Conservation (phyloP, 495 filamentous ascomycete genomes). For the Xanthoparmelia taractica region DNA sequence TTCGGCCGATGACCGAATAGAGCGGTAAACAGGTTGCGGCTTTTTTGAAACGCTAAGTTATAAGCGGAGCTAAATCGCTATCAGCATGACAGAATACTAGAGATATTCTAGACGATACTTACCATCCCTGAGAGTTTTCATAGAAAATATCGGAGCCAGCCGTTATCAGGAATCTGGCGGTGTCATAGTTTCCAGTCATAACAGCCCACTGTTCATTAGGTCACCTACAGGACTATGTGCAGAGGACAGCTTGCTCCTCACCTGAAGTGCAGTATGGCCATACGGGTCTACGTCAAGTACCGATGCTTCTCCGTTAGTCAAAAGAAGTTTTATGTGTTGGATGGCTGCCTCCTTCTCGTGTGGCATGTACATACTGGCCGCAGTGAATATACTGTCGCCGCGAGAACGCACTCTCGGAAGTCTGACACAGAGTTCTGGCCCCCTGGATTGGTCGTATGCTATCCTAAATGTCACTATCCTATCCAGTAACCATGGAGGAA, state of each 20-base stretch:
- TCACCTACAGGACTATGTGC: neutral
- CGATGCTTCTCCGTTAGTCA: constrained; percentile 11
- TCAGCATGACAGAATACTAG: neutral
- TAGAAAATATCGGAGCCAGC: constrained; percentile 10
- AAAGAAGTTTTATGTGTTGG: neutral
- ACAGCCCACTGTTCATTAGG: constrained; percentile 1
- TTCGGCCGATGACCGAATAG: neutral
- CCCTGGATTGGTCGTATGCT: neutral
- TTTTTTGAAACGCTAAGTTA: neutral
- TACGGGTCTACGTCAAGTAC: constrained; percentile 3
- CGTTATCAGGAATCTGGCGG: neutral
- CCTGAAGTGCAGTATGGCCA: neutral
- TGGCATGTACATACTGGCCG: no score
- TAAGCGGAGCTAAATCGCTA: neutral
- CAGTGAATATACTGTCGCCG: neutral
- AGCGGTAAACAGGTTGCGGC: neutral
- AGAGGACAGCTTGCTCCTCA: neutral
- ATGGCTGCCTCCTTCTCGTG: neutral
- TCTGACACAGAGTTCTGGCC: constrained; percentile 13
- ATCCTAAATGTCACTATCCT: neutral
- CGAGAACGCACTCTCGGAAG: constrained; percentile 1
- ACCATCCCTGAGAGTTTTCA: neutral
- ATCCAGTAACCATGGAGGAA: constrained; percentile 11
- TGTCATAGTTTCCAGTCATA: neutral
- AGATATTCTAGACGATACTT: neutral